Base-by-base conservation (phyloP, 768 basidiomycete species). In the Paxillus involutus region DNA sequence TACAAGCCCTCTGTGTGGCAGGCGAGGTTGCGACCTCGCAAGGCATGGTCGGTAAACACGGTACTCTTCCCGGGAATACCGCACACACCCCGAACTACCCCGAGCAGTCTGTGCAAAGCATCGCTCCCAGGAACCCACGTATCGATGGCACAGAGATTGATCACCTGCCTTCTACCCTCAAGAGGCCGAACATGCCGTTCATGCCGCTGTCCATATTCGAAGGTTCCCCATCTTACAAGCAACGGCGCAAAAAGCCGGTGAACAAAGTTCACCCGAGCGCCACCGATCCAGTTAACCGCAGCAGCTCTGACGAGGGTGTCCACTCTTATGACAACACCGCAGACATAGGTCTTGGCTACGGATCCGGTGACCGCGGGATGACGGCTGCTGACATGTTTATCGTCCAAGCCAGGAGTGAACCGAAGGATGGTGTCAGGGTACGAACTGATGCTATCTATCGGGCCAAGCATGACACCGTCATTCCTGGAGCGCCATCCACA, bases 201-300 rank as follows among this genome's bases (percentile, higher is more conserved):
- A 82, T 86, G 68, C 79, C 77, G 26, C 80, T 89, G 65, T 82
- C 87, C n/a, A 73, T 92, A 44, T 87, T 92, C 49, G 88, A 91
- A 67, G 93, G 93, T 13, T 87, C 83, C 56, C 88, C 92, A 5
- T 82, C 84, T 3, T 97, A 97, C 77, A 97, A 97, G 73, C 88
- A 90, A 64, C 80, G 94, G 26, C 81, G 88, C 59, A 91, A 91
- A 77, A 91, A 89, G 68, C 77, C 78, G 33, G 68, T 73, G 32
- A 82, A 80, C 19, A 68, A 66, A 56, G 57, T 61, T 51, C 61
- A 60, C 44, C 49, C 62, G 52, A 59, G 58, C 41, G 68, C 63
- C 36, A 64, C 65, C 43, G 61, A 68, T 47, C 59, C 69, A 42
- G 68, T 71, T 63, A 62, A 44, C 51, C 63, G 58, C 51, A 66